Base-by-base conservation (phyloP, 2,329 filamentous ascomycete species). In the Verticillium zaregamsianum region DNA sequence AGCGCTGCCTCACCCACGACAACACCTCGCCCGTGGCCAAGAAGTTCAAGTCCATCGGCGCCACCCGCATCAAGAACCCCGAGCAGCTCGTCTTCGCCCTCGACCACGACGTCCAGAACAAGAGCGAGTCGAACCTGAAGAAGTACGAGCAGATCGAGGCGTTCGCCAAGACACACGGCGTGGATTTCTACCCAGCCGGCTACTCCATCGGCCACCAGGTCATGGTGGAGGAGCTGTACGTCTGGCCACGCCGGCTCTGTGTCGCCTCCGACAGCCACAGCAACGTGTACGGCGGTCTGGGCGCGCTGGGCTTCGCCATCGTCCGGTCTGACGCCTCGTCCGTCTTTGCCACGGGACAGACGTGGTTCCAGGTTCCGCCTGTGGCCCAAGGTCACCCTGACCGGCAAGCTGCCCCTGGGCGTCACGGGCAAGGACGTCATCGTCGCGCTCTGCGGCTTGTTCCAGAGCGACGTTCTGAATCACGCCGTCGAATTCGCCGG, bases 371-470 rank as follows among this genome's bases (percentile, higher is more conserved):
- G 77, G 84, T 95, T 28, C 94, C 94, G 0, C 92, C 92, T 0
- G 85, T 96, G 32, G 91, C 90, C 1, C 89, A 90, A n/a, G 75
- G 85, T 97, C 28, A 93, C 85, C 0, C 81, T 98, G 12, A 91
- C 84, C 0, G 93, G 93, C 7, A 75, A 85, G 0, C 78, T 97
- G 7, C 93, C 92, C 0, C 78, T 80, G 1, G 93, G 93, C 12
- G 93, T 97, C 1, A 92, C 90, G 0, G 94, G 93, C 33, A 98
- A 99, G 76, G 95, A 98, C 73, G 90, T 97, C 14, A 98, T 98
- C 66, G 85, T 97, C 31, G 91, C 92, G 0, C 82, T 98, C 1
- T 96, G 92, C 68, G 91, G 90, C 1, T 77, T 97, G 0, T 96
- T 98, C 79, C 90, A 91, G 76, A 86, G 90, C 60, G 90, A 92